Conservation (phyloP, 306 rosid species). For the Adenanthera pavonina region DNA sequence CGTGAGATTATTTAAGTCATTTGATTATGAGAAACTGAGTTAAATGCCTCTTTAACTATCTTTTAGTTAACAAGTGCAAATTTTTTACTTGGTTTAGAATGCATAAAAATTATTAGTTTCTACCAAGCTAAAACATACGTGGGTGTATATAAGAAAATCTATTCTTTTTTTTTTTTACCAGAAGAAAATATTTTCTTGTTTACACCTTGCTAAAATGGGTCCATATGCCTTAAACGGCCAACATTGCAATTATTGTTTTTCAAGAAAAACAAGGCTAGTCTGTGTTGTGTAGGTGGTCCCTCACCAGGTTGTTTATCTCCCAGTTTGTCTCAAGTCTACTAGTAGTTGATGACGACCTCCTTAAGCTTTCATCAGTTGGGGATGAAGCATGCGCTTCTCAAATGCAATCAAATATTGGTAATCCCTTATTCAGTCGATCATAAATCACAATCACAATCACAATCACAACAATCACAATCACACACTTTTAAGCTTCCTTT, state of each 20-base stretch:
- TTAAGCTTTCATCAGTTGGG: not conserved
- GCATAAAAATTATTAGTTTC: too few relatives aligned
- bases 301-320: not conserved
- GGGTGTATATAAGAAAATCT: too few relatives aligned
- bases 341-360: not conserved
- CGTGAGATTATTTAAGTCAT: too few relatives aligned
- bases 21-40: too few relatives aligned
- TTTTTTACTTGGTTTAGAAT: too few relatives aligned
- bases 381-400: not conserved
- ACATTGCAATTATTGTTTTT: not conserved
- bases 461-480: slow-evolving; percentile 10
- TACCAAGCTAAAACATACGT: too few relatives aligned
- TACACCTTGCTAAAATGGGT: not conserved
- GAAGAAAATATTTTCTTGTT: too few relatives aligned
- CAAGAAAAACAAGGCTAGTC: not conserved
- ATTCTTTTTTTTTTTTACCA: too few relatives aligned
- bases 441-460: not conserved
- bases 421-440: not conserved
- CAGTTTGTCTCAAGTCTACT: not conserved
- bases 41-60: too few relatives aligned
- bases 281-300: not conserved
- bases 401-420: not conserved
- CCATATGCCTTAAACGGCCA: not conserved
- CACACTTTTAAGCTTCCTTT: not conserved
- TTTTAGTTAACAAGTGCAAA: too few relatives aligned